Conservation (phyloP, 2,329 filamentous ascomycete genomes). For the Aspergillus nomiae region DNA sequence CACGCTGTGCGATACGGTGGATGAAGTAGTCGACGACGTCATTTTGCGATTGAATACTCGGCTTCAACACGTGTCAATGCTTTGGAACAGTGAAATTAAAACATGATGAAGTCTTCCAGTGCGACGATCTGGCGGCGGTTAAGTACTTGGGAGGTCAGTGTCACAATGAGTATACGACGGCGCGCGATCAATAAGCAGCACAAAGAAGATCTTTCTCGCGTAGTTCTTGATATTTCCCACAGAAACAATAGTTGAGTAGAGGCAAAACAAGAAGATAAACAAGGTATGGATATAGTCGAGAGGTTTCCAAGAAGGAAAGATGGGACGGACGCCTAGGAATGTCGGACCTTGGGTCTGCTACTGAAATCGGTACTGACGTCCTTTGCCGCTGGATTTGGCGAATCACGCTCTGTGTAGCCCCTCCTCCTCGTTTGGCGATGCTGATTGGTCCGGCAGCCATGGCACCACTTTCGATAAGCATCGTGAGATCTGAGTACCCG, state of each 20-base stretch:
- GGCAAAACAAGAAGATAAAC: background rate
- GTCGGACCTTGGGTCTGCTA: background rate
- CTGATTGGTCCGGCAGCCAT: background rate
- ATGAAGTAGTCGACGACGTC: conserved; percentile 24
- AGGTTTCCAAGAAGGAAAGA: background rate
- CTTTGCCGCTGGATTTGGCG: background rate
- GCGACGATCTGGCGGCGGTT: background rate
- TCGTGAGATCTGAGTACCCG: background rate
- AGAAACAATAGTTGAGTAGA: background rate
- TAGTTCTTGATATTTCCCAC: background rate
- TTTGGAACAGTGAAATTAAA: conserved; percentile 1
- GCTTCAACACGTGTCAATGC: conserved; percentile 8
- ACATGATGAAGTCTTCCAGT: conserved; percentile 7
- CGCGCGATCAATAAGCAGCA: background rate
- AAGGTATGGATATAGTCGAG: background rate
- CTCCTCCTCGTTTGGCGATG: background rate
- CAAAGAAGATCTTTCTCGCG: background rate
- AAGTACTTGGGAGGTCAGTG: no score
- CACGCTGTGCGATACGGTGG: conserved; percentile 23
- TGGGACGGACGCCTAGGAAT: background rate
- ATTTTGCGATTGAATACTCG: conserved; percentile 17
- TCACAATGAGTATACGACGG: background rate
- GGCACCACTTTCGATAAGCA: background rate
- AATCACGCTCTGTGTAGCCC: conserved; percentile 4
- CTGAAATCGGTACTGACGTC: background rate